Conservation (phyloP, 1,139 yeast species). For the Diutina sp. region DNA sequence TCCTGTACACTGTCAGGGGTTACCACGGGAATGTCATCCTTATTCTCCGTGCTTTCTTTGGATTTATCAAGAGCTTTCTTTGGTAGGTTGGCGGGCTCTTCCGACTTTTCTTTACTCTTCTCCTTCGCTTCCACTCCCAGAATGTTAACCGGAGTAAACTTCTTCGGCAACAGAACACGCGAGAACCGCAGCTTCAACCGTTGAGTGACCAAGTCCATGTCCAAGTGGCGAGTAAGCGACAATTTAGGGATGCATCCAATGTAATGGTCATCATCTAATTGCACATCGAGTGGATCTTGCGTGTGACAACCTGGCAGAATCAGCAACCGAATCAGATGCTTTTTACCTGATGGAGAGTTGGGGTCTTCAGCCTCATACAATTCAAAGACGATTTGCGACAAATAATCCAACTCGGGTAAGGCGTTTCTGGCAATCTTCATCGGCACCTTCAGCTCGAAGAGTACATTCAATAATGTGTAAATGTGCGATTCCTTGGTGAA, state of each 20-base stretch:
- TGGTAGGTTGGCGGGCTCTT: background rate
- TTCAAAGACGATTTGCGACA: constrained; percentile 92
- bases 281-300: constrained; percentile 93
- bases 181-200: constrained; percentile 72
- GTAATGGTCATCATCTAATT: constrained; percentile 90
- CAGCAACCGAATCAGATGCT: constrained; percentile 77
- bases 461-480: constrained; percentile 79
- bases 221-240: constrained; percentile 84
- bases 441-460: constrained; percentile 90
- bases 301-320: constrained; percentile 98
- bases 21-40: background rate
- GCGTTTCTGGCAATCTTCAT: constrained; percentile 92
- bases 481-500: constrained; percentile 97
- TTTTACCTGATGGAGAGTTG: constrained; percentile 46
- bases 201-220: constrained; percentile 79
- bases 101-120: background rate
- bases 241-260: constrained; percentile 91
- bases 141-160: constrained; percentile 80
- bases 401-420: constrained; percentile 88
- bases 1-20: background rate
- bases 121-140: constrained; percentile 14
- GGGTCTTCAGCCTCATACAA: constrained; percentile 72
- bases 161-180: constrained; percentile 83
- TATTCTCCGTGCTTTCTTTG: background rate
- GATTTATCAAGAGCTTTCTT: background rate